Conservation (phyloP, 306 rosid species). For the Acacia crassicarpa region DNA sequence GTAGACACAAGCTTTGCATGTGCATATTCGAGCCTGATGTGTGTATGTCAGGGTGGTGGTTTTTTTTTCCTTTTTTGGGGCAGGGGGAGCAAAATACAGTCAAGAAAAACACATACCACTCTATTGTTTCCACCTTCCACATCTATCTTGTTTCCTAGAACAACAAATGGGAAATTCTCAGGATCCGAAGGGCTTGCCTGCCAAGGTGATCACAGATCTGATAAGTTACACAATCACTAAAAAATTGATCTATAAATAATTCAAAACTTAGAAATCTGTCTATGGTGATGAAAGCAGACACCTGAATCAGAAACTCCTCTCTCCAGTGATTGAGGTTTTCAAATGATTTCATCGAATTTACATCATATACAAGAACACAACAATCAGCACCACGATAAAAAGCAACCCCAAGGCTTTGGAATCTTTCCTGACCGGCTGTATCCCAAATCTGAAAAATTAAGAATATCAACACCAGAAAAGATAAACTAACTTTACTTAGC, state of each 20-base stretch:
- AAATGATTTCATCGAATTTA: slow-evolving; percentile 94
- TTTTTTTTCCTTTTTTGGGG: not conserved
- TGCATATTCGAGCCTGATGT: not conserved
- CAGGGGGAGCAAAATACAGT: not conserved
- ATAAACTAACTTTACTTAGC: not conserved
- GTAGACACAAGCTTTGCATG: not conserved
- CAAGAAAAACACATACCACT: slow-evolving; percentile 64
- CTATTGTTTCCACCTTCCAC: slow-evolving; percentile 96
- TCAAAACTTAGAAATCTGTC: slow-evolving; percentile 12
- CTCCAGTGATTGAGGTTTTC: slow-evolving; percentile 98
- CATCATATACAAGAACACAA: slow-evolving; percentile 98
- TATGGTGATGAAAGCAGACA: slow-evolving; percentile 13
- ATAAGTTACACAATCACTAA: slow-evolving; percentile 9
- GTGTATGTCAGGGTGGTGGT: not conserved
- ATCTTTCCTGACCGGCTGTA: slow-evolving; percentile 99
- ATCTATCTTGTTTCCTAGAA: slow-evolving; percentile 93
- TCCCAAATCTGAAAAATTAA: slow-evolving; percentile 81
- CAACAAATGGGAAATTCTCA: slow-evolving; percentile 96
- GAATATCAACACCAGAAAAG: not conserved
- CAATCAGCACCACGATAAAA: slow-evolving; percentile 99
- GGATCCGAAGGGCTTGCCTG: slow-evolving; percentile 99
- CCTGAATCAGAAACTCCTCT: slow-evolving; percentile 98
- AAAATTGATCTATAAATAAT: slow-evolving; percentile 2
- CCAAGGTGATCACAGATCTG: slow-evolving; percentile 39
- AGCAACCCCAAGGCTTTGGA: slow-evolving; percentile 99